Evolutionary conservation across 805 yeast species (phyloP).

Genomic region (Barnettozyma californica): DNA sequence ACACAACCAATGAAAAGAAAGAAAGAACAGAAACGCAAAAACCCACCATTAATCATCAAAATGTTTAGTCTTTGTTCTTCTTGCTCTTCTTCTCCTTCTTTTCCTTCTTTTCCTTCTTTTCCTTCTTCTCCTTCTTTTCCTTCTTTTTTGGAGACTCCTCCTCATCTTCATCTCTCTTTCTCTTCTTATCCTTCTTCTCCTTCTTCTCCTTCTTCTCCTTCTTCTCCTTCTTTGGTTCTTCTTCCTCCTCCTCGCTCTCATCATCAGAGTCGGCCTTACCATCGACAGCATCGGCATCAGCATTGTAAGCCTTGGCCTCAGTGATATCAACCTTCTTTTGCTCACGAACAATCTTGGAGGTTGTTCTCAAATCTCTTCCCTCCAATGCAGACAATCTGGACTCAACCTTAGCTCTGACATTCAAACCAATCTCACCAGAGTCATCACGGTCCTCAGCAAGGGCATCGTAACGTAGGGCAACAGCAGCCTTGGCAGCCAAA

Average conservation of each 20-base stretch:
- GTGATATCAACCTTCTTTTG: constrained; percentile 82
- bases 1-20: neutral
- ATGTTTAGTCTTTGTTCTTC: constrained; percentile 8
- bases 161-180: constrained; percentile 31
- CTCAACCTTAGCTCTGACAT: constrained; percentile 90
- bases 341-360: constrained; percentile 76
- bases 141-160: constrained; percentile 25
- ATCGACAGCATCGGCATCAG: constrained; percentile 81
- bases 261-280: constrained; percentile 34
- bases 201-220: constrained; percentile 28
- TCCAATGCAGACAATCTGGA: constrained; percentile 90
- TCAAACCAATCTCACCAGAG: constrained; percentile 87
- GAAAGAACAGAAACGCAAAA: neutral
- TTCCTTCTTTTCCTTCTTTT: constrained; percentile 2
- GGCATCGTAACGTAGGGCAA: constrained; percentile 94
- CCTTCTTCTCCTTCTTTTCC: constrained; percentile 18
- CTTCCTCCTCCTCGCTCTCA: constrained; percentile 33
- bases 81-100: constrained; percentile 8
- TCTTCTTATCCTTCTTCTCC: constrained; percentile 31
- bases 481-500: constrained; percentile 97
- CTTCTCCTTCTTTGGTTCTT: constrained; percentile 29
- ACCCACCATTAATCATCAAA: neutral
- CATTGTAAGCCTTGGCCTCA: constrained; percentile 85
- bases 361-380: constrained; percentile 93
- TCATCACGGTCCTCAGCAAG: constrained; percentile 96